Evolutionary conservation across 225 moss, liverwort and hornwort species (phyloP), one percentile per base, ranked within the genome.

Genomic region (Physcomitrellopsis africana): DNA sequence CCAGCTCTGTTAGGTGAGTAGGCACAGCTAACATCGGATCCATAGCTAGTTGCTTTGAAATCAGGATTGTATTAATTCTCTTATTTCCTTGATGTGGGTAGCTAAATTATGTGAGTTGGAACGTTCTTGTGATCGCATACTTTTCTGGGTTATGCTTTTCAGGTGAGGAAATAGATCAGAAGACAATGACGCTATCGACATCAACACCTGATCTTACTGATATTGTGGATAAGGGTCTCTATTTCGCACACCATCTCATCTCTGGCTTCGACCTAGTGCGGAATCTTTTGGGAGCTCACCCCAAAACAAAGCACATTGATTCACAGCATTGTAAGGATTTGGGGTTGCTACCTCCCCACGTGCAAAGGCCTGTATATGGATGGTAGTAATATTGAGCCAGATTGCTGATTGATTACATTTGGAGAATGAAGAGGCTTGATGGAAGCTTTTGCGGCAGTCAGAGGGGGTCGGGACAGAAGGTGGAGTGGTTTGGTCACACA

Each of bases 321-420:
- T 84, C 85, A 3, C 95, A 99, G 74, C 82, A 86, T 70, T 99
- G 93, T 67, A 99, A 93, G 77, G 97, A 99, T 75, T 76, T 99
- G 78, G 91, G 93, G 42, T 84, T 99, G 55, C 93, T 84, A 47
- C 90, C 91, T 75, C 97, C 97, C 17, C 20, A 47, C 59, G 97
- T 92, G 23, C 91, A 92, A 60, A 92, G 94, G 57, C 93, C 85
- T 65, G 87, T 99, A 24, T 99, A 99, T 79, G 95, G 95, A 27
- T 99, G 95, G 97, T 99, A 91, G 79, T 27, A 12, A 27, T 18
- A 51, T 9, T 72, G 56, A 58, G 18, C 26, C 12, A 61, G 24
- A 69, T 41, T 44, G 18, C 57, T 47, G 75, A 48, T 11, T 10
- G 53, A 63, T 53, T 60, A 1, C 32, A 37, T 4, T 37, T 68